phyloP scores from a whole-genome alignment of 148 eudicot species.

The Simmondsia chinensis region DNA sequence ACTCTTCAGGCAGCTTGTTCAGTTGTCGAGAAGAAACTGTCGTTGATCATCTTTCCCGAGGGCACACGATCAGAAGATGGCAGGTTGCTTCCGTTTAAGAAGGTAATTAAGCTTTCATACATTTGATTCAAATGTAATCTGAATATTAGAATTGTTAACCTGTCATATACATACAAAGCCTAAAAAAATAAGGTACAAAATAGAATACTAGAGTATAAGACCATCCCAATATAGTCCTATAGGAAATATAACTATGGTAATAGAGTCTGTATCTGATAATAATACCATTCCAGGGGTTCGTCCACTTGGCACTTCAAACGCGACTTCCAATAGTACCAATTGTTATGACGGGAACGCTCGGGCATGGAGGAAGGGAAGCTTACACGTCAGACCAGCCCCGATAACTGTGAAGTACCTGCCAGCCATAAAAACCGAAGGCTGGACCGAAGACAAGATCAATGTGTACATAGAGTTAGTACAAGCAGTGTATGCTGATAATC shows the following conservation, averaged over 20 bases:
- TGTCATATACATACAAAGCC: no score
- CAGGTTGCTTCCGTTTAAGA: conserved; percentile 29
- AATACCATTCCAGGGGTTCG: conserved; percentile 34
- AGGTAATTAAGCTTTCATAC: no score
- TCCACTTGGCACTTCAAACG: conserved; percentile 28
- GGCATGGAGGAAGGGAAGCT: conserved; percentile 35
- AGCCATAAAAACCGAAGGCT: conserved; percentile 21
- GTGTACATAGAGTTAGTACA: conserved; percentile 21
- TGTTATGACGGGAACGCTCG: conserved; percentile 19
- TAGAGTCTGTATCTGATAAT: no score
- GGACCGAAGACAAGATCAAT: conserved; percentile 22
- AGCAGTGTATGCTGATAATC: conserved; percentile 18
- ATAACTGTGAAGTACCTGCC: conserved; percentile 27
- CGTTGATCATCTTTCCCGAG: conserved; percentile 34
- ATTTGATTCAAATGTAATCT: no score
- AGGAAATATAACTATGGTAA: no score
- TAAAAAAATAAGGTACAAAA: no score
- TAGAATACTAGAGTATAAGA: no score
- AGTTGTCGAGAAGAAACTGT: conserved; percentile 23
- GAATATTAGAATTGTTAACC: no score
- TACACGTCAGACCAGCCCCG: conserved; percentile 27
- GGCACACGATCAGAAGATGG: conserved; percentile 32
- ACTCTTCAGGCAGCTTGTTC: conserved; percentile 20
- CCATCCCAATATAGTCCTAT: no score
- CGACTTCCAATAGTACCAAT: conserved; percentile 28